Percentiles rank a stretch among this genome's conserved stretches.
Evolutionary conservation across 352 stramenopile genomes (phyloP).

Genomic region (Pythium dissimile): DNA sequence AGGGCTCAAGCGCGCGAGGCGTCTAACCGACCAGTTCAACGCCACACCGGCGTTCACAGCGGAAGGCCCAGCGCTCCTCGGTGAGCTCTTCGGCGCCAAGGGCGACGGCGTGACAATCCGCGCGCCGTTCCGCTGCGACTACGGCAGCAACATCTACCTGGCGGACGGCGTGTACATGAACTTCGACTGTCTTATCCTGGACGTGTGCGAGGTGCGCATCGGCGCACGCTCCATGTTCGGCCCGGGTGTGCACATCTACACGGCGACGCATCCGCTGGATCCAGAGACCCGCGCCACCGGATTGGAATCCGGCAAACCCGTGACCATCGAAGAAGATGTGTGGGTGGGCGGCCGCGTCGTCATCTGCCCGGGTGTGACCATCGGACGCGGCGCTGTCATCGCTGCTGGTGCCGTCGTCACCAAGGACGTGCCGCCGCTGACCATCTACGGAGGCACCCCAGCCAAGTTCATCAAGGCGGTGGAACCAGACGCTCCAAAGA

Average conservation of each 20-base stretch:
- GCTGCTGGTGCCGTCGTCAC: conserved; percentile 80
- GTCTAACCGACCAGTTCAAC: conserved; percentile 45
- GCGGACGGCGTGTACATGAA: conserved; percentile 85
- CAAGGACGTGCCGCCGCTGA: conserved; percentile 60
- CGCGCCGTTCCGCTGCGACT: conserved; percentile 87
- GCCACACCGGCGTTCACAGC: conserved; percentile 23
- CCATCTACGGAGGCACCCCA: conserved; percentile 65
- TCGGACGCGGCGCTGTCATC: conserved; percentile 60
- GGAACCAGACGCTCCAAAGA: background rate
- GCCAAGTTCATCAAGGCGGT: conserved; percentile 74
- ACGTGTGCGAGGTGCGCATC: conserved; percentile 77
- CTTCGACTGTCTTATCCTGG: conserved; percentile 85
- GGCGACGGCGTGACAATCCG: conserved; percentile 56
- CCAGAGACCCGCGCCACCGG: conserved; percentile 33
- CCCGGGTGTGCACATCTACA: conserved; percentile 76
- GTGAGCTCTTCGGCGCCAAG: conserved; percentile 39
- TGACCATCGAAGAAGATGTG: conserved; percentile 78
- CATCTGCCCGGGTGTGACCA: conserved; percentile 62
- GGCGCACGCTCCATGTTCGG: conserved; percentile 70
- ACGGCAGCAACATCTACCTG: conserved; percentile 79
- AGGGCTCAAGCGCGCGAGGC: conserved; percentile 33
- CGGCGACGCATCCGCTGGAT: conserved; percentile 75
- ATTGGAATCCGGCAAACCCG: conserved; percentile 57
- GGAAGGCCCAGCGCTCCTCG: conserved; percentile 26
- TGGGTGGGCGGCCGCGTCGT: conserved; percentile 80